Base-by-base conservation (phyloP, 305 asterid species). In the Euphrasia arctica region DNA sequence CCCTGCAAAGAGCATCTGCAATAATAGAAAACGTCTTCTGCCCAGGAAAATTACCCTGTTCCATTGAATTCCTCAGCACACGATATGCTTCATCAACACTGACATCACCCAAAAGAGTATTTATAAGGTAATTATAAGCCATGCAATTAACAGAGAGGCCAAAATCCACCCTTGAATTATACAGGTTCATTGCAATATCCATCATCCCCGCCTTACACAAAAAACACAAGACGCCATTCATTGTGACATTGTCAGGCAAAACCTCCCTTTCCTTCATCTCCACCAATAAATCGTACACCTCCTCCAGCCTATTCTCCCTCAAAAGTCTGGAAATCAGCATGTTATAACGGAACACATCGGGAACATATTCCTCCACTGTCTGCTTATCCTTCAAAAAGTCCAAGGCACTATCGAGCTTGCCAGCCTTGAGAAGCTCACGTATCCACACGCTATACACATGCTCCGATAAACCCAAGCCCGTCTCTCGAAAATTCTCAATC, bases 171-270 rank as follows among this genome's bases (percentile, higher is more conserved):
- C 89, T 80, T 3, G 77, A 78, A 67, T 85, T 69, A 61, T 80
- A 88, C 73, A 88, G 76, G 54, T 77, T 81, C 72, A 80, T 28
- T 1, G 90, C 95, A 60, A 86, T 76, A 72, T 88, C 91, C 72
- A 73, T 70, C 82, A 76, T 79, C 55, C 96, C 92, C 10, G 63
- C 79, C 79, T 86, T 88, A 78, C 92, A 86, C 43, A 84, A 85
- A 75, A 88, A 82, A 77, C 90, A 80, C 72, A 86, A 63, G 28
- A 78, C 58, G 25, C 76, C 76, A 71, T 80, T 86, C 88, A 84
- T 77, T 13, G 96, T 85, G 15, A 76, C 74, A 55, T 65, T 73
- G 57, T 88, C 79, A 0, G 94, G 94, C 58, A 72, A 48, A 60
- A 82, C 69, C 29, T 73, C 75, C 62, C 43, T 79, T 61, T 83